phyloP scores from a whole-genome alignment of 495 filamentous ascomycete genomes.

The Aspergillus sclerotioniger region DNA sequence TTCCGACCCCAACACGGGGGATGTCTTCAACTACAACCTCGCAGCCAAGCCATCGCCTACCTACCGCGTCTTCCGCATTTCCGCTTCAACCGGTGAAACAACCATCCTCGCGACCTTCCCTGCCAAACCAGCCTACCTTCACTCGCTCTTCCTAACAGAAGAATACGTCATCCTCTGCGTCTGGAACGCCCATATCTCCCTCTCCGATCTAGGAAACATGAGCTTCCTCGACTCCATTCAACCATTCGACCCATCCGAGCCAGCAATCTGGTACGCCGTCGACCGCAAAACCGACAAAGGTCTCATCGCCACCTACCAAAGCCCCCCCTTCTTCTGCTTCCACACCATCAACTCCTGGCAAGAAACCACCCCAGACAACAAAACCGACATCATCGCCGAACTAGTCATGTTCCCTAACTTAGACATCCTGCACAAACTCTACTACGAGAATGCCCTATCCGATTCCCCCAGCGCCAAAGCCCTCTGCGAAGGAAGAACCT shows the following conservation, averaged over 20 bases:
- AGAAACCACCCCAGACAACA: slow-evolving; percentile 41
- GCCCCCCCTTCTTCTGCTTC: slow-evolving; percentile 67
- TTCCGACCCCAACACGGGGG: slow-evolving; percentile 68
- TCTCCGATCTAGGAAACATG: slow-evolving; percentile 49
- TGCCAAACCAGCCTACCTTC: slow-evolving; percentile 60
- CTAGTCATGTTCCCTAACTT: slow-evolving; percentile 52
- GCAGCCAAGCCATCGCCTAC: slow-evolving; percentile 40
- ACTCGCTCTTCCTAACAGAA: slow-evolving; percentile 67
- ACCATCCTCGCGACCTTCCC: slow-evolving; percentile 67
- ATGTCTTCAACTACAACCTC: slow-evolving; percentile 78
- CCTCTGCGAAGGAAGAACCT: slow-evolving; percentile 25
- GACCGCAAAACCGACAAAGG: slow-evolving; percentile 55
- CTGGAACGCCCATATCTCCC: slow-evolving; percentile 58
- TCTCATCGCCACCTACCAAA: slow-evolving; percentile 58
- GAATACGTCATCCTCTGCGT: slow-evolving; percentile 67
- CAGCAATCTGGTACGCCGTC: slow-evolving; percentile 66
- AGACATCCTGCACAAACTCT: slow-evolving; percentile 52
- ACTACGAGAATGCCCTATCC: slow-evolving; percentile 57
- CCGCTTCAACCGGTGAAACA: slow-evolving; percentile 58
- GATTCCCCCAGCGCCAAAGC: slow-evolving; percentile 31
- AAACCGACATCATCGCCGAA: slow-evolving; percentile 57
- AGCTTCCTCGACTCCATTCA: slow-evolving; percentile 28
- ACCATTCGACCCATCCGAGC: slow-evolving; percentile 46
- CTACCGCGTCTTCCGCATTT: slow-evolving; percentile 67
- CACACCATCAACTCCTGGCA: slow-evolving; percentile 76